Evolutionary conservation across 345 rosid genomes (phyloP), one percentile per base, ranked within the genome.

Genomic region (Moringa oleifera): DNA sequence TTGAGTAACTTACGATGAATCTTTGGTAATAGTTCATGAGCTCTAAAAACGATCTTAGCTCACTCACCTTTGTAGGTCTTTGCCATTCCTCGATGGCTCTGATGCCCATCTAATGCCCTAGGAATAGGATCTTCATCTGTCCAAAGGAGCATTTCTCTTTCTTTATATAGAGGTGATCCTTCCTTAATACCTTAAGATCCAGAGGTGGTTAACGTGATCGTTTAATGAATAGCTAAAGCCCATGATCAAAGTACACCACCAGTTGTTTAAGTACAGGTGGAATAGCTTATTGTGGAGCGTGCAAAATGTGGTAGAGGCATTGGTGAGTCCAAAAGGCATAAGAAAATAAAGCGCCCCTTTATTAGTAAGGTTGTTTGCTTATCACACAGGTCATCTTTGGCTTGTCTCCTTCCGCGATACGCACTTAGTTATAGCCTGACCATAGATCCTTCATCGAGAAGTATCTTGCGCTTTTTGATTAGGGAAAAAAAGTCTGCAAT

Each of bases 11-110:
- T n/a, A n/a, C n/a, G n/a, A n/a, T n/a, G n/a, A n/a, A n/a, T n/a
- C n/a, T n/a, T n/a, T n/a, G n/a, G 46, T 36, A 58, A 58, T 58
- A 58, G 51, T 58, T 58, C 62, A 36, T 13, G 62, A 58, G 51
- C 50, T 47, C 62, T 58, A 58, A 58, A 58, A 58, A 33, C 7
- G 51, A 58, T 58, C 62, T 58, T 58, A 58, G 62, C 62, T 58
- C 62, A 58, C 62, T 58, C 62, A 58, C 62, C 62, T 58, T 58
- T 46, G 62, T 58, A n/a, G 50, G 51, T 33, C 47, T 22, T 58
- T 58, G 51, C 62, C 51, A 58, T 47, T 58, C 62, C 62, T 58
- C 62, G 25, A 31, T 28, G 62, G 1, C 62, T 58, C 51, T 58
- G 16, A 58, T 52, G 55, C 55, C 55, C 55, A 52, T 52, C 55